These are phyloP conservation scores for Xylariaceae sp. DNA, from an alignment of 2,329 filamentous ascomycete species.

Conservation along the genomic window DNA sequence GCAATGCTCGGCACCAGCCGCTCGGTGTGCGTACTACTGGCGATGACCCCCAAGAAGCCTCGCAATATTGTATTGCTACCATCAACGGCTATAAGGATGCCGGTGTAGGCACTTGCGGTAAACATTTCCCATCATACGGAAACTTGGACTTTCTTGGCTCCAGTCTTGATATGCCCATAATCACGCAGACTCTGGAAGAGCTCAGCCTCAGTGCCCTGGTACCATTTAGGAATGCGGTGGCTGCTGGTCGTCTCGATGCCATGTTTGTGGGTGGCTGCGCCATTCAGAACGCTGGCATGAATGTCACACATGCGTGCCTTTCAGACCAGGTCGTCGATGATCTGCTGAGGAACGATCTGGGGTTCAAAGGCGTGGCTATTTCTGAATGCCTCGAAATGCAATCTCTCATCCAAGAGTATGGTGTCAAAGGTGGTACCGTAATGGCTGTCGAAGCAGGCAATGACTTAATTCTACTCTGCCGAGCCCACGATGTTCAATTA, in stretches of 20 bases:
- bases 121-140: conserved; percentile 95
- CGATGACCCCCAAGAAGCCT: conserved; percentile 93
- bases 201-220: conserved; percentile 87
- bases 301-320: conserved; percentile 91
- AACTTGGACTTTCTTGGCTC: conserved; percentile 92
- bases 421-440: conserved; percentile 93
- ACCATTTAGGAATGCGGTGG: conserved; percentile 86
- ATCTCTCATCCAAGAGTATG: conserved; percentile 88
- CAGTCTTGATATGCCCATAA: conserved; percentile 87
- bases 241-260: conserved; percentile 74
- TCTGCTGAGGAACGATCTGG: conserved; percentile 79
- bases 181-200: conserved; percentile 90
- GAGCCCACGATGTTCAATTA: conserved; percentile 81
- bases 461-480: conserved; percentile 83
- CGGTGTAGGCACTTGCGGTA: conserved; percentile 83
- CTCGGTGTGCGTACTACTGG: conserved; percentile 85
- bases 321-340: conserved; percentile 92
- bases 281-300: conserved; percentile 86
- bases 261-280: conserved; percentile 96
- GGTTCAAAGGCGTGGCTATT: conserved; percentile 87
- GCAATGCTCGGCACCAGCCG: conserved; percentile 86
- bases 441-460: conserved; percentile 98
- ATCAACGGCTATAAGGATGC: conserved; percentile 92
- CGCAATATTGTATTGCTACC: conserved; percentile 83
- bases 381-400: conserved; percentile 98